Evolutionary conservation across 2,329 filamentous ascomycete genomes (phyloP), one percentile per base, ranked within the genome.

Genomic region (Bipolaris cookei): DNA sequence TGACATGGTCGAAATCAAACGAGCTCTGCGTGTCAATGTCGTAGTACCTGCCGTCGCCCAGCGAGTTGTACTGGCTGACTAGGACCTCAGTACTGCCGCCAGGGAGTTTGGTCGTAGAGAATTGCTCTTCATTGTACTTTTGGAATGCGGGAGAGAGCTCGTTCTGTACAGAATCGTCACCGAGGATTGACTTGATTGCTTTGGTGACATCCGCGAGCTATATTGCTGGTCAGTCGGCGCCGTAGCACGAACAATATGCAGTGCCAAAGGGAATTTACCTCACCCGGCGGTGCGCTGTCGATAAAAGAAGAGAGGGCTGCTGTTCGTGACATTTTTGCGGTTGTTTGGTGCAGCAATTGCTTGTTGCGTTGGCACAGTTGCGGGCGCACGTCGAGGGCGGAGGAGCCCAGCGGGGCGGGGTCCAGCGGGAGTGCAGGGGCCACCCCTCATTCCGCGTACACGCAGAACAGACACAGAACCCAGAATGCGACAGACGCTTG

Each of bases 121-220:
- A 90, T 78, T 99, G 95, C 78, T 93, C 90, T 79, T 99, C 94
- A 71, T 98, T 97, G 84, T 99, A 98, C 78, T 90, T 92, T 79
- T 93, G 84, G 76, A 97, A 96, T 0, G 95, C 92, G 0, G 92
- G 90, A 6, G 84, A 85, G 51, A 97, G 88, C 63, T 90, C 87
- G 58, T 86, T 80, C 53, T 93, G 80, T 60, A 95, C 81, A 53
- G 84, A 81, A 39, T 87, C 86, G 66, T 90, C 86, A 61, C 86
- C 81, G 16, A 92, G 92, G 41, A 99, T 84, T 48, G 87, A 84
- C 78, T 97, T 96, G 82, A 99, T 96, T 76, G 97, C 95, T 78
- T 90, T 89, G 65, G 96, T 87, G 65, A 97, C 91, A 81, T 97
- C 92, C 78, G 87, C 84, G 67, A 97, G 89, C 92, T 96, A 65